These are phyloP conservation scores for Alternaria viburni DNA, from an alignment of 2,329 filamentous ascomycete species.

Conservation along the genomic window DNA sequence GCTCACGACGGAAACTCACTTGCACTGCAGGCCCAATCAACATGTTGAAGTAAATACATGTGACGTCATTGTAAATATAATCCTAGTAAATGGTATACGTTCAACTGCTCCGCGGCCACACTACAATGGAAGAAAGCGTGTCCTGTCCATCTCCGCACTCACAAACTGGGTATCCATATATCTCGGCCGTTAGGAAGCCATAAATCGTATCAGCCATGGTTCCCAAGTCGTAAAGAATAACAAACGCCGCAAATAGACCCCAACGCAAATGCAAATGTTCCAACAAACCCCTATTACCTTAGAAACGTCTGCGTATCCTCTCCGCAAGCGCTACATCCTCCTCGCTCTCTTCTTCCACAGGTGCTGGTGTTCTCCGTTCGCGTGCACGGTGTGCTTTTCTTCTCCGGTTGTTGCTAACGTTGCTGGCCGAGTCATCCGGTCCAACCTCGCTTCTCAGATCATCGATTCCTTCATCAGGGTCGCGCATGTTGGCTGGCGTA, in stretches of 20 bases:
- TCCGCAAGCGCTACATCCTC: slow-evolving; percentile 33
- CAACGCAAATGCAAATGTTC: slow-evolving; percentile 8
- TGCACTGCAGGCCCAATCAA: not conserved
- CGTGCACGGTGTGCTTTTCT: slow-evolving; percentile 70
- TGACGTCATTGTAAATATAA: slow-evolving; percentile 3
- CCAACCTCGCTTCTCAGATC: slow-evolving; percentile 62
- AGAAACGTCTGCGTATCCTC: slow-evolving; percentile 36
- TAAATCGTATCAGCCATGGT: slow-evolving; percentile 21
- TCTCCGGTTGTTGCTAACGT: slow-evolving; percentile 74
- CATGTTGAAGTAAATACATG: not conserved
- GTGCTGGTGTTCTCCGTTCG: slow-evolving; percentile 73
- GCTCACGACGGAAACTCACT: not conserved
- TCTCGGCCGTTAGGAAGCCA: slow-evolving; percentile 29
- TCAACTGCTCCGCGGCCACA: slow-evolving; percentile 4
- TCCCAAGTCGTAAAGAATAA: slow-evolving; percentile 3
- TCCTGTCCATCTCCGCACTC: slow-evolving; percentile 5
- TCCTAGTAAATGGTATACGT: slow-evolving; percentile 7
- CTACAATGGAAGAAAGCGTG: not conserved
- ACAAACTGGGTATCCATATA: slow-evolving; percentile 35
- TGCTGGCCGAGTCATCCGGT: slow-evolving; percentile 81
- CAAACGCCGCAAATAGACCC: slow-evolving; percentile 11
- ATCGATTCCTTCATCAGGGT: slow-evolving; percentile 46
- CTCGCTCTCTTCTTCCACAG: slow-evolving; percentile 64
- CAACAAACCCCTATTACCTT: slow-evolving; percentile 2
- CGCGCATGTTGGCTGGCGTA: slow-evolving; percentile 53